Evolutionary conservation across 1,284 basidiomycete species (phyloP), one percentile per base, ranked within the genome.

Genomic region (Cystobasidium pallidum): DNA sequence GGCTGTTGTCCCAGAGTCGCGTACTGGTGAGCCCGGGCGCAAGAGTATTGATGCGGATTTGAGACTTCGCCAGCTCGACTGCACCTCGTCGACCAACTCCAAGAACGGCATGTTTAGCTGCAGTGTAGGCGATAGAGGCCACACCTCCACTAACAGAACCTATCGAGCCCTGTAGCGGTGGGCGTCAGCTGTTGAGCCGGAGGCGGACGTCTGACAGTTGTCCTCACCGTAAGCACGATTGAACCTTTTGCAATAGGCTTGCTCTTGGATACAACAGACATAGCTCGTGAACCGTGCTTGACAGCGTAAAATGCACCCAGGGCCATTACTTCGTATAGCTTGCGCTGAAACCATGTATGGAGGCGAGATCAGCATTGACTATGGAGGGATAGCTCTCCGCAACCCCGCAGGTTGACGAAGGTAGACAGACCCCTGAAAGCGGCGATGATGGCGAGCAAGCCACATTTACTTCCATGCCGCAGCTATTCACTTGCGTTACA

Each of bases 221-320:
- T n/a, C 8, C 62, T 49, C 30, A 64, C 62, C 13, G 55, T 70
- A 21, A 70, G 28, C 11, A 70, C 55, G n/a, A 70, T 47, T 4
- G 66, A 70, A 3, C 66, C 66, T 70, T 39, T 58, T 32, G 66
- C 66, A 1, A 8, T 32, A 21, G 52, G 34, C 45, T 70, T 70
- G 19, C 51, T 28, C 43, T 58, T 57, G 10, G 66, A 70, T 11
- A 49, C n/a, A 15, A 59, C 54, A 17, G 66, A 21, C 66, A 70
- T 70, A n/a, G 66, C 66, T 57, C 57, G n/a, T 39, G 66, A 61
- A 8, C 66, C 66, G n/a, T 70, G 43, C 66, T 70, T 70, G 55
- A 70, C 45, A 7, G 54, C 66, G 30, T 59, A 70, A 28, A 45
- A 70, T 17, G 66, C 51, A n/a, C 66, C 66, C 19, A 70, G 54